A percentile compares a stretch with the other conserved stretches of the same genome.
phyloP scores from a whole-genome alignment of 139 green algal species.

The Coelastrella sp. region DNA sequence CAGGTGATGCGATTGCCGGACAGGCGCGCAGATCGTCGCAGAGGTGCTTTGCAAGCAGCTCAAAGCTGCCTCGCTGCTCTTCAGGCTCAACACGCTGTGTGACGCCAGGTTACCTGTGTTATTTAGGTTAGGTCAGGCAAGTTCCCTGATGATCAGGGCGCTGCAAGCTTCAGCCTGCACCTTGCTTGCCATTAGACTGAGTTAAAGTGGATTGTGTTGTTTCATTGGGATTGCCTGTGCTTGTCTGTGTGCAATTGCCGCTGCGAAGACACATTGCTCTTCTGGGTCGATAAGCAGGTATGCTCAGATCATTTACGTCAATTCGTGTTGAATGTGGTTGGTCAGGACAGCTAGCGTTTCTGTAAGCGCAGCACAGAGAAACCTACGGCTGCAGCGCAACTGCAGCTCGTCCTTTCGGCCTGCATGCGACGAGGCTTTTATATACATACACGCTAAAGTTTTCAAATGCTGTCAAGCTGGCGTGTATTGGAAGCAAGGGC shows the following conservation, averaged over 20 bases:
- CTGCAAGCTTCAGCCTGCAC: background rate
- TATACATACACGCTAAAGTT: background rate
- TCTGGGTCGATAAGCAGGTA: background rate
- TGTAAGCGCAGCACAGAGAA: background rate
- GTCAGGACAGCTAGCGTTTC: background rate
- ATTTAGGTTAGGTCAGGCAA: background rate
- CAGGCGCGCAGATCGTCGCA: no score
- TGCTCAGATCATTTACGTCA: background rate
- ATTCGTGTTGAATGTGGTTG: background rate
- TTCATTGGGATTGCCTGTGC: background rate
- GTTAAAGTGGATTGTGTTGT: background rate
- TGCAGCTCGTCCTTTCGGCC: background rate
- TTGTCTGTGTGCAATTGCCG: background rate
- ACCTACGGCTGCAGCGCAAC: slow-evolving; percentile 5
- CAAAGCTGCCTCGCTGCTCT: background rate
- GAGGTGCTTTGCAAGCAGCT: background rate
- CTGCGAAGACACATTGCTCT: background rate
- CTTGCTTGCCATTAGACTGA: background rate
- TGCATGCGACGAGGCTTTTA: background rate
- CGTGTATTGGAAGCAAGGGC: background rate
- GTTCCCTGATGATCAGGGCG: background rate
- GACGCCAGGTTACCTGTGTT: background rate
- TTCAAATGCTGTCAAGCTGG: background rate
- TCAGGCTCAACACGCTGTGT: background rate
- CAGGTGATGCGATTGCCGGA: no score